These are phyloP conservation scores for Calonectria montana DNA, from an alignment of 2,329 filamentous ascomycete species.

Conservation along the genomic window DNA sequence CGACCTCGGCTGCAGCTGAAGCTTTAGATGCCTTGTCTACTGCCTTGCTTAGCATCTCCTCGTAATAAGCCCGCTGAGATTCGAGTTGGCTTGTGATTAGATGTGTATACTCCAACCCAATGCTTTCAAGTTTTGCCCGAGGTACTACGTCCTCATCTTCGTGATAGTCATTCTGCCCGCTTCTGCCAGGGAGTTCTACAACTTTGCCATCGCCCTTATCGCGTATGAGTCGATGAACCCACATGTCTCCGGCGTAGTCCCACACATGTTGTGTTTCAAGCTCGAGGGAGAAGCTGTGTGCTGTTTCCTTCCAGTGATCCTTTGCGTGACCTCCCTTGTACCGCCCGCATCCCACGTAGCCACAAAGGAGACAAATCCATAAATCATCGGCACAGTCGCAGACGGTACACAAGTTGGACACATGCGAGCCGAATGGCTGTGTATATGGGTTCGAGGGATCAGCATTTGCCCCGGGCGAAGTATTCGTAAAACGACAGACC, in stretches of 20 bases:
- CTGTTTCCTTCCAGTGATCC: constrained; percentile 89
- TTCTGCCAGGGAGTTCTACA: constrained; percentile 82
- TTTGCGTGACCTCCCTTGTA: constrained; percentile 96
- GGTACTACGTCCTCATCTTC: constrained; percentile 77
- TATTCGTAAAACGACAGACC: constrained; percentile 87
- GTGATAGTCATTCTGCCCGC: constrained; percentile 43
- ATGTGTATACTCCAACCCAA: constrained; percentile 94
- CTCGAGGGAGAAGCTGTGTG: constrained; percentile 93
- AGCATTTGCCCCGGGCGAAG: constrained; percentile 49
- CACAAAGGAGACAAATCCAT: constrained; percentile 96
- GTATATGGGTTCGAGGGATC: constrained; percentile 62
- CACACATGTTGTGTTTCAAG: constrained; percentile 94
- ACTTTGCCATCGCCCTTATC: constrained; percentile 94
- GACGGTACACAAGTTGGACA: constrained; percentile 80
- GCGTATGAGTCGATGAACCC: constrained; percentile 95
- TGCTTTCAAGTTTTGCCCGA: constrained; percentile 76
- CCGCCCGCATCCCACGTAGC: constrained; percentile 90
- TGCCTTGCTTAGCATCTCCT: constrained; percentile 89
- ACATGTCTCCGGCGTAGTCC: constrained; percentile 96
- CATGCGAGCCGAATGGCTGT: constrained; percentile 68
- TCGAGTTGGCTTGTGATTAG: constrained; percentile 93
- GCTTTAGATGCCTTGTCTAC: constrained; percentile 89
- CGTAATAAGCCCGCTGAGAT: constrained; percentile 92
- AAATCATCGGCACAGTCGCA: constrained; percentile 86
- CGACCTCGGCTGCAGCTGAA: constrained; percentile 72